A percentile compares a stretch with the other conserved stretches of the same genome.
Evolutionary conservation across 192 early-diverging fungal species (phyloP).

Genomic region (Anaeromyces robustus): DNA sequence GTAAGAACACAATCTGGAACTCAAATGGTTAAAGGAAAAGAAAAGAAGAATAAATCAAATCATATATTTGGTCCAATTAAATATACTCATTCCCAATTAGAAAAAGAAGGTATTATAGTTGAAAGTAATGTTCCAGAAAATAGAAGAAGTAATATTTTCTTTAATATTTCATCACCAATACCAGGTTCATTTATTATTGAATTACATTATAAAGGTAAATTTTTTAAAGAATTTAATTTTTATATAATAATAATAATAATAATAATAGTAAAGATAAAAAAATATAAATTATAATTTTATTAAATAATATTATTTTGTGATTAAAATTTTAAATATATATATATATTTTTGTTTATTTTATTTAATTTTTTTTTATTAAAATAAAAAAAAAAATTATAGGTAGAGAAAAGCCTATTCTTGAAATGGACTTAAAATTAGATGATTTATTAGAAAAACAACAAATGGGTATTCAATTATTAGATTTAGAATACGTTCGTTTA

Average conservation of each 20-base stretch:
- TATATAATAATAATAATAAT: too few species aligned
- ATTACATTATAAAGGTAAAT: slow-evolving; percentile 64
- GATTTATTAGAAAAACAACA: slow-evolving; percentile 62
- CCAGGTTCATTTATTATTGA: slow-evolving; percentile 81
- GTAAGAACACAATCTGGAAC: slow-evolving; percentile 64
- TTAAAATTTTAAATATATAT: too few species aligned
- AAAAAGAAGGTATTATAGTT: slow-evolving; percentile 82
- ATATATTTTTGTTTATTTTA: too few species aligned
- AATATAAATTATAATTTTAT: too few species aligned
- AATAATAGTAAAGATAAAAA: too few species aligned
- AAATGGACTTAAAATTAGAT: slow-evolving; percentile 86
- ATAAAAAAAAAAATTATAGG: slow-evolving; percentile 12
- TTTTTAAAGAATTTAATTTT: too few species aligned
- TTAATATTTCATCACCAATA: slow-evolving; percentile 72
- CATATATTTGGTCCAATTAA: slow-evolving; percentile 50
- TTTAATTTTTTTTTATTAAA: neutral
- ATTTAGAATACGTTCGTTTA: slow-evolving; percentile 85
- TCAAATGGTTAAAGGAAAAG: slow-evolving; percentile 15
- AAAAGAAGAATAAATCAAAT: slow-evolving; percentile 9
- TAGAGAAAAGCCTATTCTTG: slow-evolving; percentile 77
- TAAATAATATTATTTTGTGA: too few species aligned
- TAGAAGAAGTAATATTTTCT: slow-evolving; percentile 69
- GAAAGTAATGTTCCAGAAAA: slow-evolving; percentile 83
- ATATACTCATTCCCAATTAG: slow-evolving; percentile 65
- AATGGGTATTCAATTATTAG: slow-evolving; percentile 66